These are phyloP conservation scores for Choiromyces venosus DNA, from an alignment of 495 filamentous ascomycete genomes.

Conservation along the genomic window DNA sequence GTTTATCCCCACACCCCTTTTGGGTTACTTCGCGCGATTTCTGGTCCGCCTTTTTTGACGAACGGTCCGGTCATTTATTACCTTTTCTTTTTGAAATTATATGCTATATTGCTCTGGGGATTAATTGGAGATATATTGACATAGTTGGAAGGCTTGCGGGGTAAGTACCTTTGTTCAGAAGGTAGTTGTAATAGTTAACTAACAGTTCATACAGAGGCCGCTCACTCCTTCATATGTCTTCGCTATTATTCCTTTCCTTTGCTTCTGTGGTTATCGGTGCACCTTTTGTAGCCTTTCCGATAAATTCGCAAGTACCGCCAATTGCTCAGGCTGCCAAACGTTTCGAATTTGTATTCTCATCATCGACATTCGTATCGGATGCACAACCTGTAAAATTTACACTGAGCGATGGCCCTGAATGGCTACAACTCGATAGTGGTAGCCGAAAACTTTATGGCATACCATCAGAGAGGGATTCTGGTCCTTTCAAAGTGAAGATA, in stretches of 20 bases:
- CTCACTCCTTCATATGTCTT: conserved; percentile 26
- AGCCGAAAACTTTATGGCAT: conserved; percentile 58
- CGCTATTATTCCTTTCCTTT: conserved; percentile 24
- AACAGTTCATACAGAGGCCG: conserved; percentile 22
- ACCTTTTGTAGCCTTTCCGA: conserved; percentile 54
- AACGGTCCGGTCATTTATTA: conserved; percentile 11
- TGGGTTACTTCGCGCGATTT: conserved; percentile 7
- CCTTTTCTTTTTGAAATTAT: conserved; percentile 9
- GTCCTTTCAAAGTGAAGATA: conserved; percentile 51
- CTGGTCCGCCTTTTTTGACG: conserved; percentile 13
- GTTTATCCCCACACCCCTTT: conserved; percentile 25
- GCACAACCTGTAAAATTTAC: conserved; percentile 53
- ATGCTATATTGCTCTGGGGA: background rate
- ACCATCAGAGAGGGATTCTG: conserved; percentile 51
- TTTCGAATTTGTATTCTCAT: conserved; percentile 59
- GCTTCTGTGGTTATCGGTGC: conserved; percentile 44
- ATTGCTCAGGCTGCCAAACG: conserved; percentile 57
- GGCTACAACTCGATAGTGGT: conserved; percentile 57
- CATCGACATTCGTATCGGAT: conserved; percentile 56
- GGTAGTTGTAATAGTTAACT: conserved; percentile 11
- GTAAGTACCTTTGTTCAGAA: conserved; percentile 6
- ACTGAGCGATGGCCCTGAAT: conserved; percentile 55
- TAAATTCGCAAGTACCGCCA: conserved; percentile 68
- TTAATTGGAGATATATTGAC: conserved; percentile 4
- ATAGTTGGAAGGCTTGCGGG: conserved; percentile 15